Base-by-base conservation (phyloP, 495 filamentous ascomycete species). In the Hypoxylon fuscum region DNA sequence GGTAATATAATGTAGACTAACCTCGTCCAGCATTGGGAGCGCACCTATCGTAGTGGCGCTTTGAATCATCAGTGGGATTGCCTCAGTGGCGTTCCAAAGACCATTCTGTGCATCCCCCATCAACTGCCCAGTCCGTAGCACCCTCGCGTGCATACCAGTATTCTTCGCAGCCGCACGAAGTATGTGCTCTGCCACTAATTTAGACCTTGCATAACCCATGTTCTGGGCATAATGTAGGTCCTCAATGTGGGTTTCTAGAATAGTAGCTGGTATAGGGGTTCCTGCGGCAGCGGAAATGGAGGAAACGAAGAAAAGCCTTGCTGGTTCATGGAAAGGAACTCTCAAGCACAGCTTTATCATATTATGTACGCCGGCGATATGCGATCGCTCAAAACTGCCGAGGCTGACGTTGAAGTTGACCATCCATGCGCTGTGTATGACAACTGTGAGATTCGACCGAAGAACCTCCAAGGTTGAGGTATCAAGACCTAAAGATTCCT, bases 21-120 rank as follows among this genome's bases (percentile, higher is more conserved):
- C 64, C 45, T 81, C 76, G 10, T 77, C 69, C 0, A 88, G 71
- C 22, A 68, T 68, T 0, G 87, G 86, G 2, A 89, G 70, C 11
- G 73, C 74, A 0, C 77, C 78, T 18, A 81, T 80, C 0, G 81
- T 76, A 2, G 58, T 63, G 3, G 79, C 77, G 0, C 72, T 77
- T 35, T 79, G 79, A 12, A 88, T 67, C 76, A 88, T 84, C 44
- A 88, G 68, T 3, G 86, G 85, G 62, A 86, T 87, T n/a, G 84
- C 85, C 60, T 90, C 86, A 3, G 76, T 84, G 4, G 74, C 56
- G 64, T 88, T 90, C 87, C 87, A 89, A 50, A 84, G 76, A 3
- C 84, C 84, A 41, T 71, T 62, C 20, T 68, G 17, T 0, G 73
- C 78, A 61, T 87, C 84, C 1, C 79, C 85, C 49, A 81, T 74